Conservation (phyloP, 192 early-diverging fungal genomes). For the Bifiguratus adelaidae region DNA sequence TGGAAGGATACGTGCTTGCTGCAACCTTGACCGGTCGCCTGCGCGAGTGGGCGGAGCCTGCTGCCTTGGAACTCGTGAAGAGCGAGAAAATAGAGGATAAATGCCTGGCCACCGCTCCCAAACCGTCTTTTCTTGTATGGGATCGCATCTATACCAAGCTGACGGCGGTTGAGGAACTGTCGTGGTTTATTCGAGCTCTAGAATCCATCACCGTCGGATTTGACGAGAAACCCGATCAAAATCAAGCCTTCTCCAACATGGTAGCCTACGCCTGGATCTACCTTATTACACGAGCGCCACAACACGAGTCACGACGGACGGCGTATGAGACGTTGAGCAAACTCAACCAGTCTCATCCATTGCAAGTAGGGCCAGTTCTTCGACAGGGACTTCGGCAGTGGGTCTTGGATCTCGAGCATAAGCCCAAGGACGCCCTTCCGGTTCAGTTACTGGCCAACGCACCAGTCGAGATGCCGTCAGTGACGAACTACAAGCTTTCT, state of each 20-base stretch:
- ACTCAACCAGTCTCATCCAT: slow-evolving; percentile 14
- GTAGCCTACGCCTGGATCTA: slow-evolving; percentile 45
- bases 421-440: too few species aligned
- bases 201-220: too few species aligned
- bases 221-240: too few species aligned
- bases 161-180: slow-evolving; percentile 42
- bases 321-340: slow-evolving; percentile 27
- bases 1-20: slow-evolving; percentile 55
- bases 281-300: slow-evolving; percentile 32
- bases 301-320: slow-evolving; percentile 22
- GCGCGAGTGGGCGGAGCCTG: slow-evolving; percentile 10
- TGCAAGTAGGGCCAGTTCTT: slow-evolving; percentile 18
- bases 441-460: too few species aligned
- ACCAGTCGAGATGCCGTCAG: too few species aligned
- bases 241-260: slow-evolving; percentile 18
- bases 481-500: too few species aligned
- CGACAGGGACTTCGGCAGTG: slow-evolving; percentile 29
- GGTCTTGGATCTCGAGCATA: slow-evolving; percentile 32
- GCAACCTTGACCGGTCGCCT: slow-evolving; percentile 39
- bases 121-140: slow-evolving; percentile 70
- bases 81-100: slow-evolving; percentile 23
- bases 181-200: slow-evolving; percentile 56
- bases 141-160: slow-evolving; percentile 77
- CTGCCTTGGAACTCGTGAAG: slow-evolving; percentile 14
- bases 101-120: slow-evolving; percentile 24